Percentiles rank a stretch among this genome's conserved stretches.
Conservation (phyloP, 352 stramenopile genomes). For the Globisporangium mamillatum region DNA sequence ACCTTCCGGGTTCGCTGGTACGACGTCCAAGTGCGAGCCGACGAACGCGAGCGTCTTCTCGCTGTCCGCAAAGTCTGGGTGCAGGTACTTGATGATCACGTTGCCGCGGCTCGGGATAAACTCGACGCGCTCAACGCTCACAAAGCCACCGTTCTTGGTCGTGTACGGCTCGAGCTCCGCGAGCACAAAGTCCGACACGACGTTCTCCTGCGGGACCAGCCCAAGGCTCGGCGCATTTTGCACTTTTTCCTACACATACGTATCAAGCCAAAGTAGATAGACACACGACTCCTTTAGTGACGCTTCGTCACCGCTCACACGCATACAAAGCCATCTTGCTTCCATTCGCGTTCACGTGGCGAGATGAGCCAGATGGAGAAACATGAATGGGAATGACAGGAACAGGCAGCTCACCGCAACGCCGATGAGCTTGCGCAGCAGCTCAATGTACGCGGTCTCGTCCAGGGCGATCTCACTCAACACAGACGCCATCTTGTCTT, state of each 20-base stretch:
- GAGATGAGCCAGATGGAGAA: neutral
- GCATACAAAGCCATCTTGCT: neutral
- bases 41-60: slow-evolving; percentile 87
- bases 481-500: slow-evolving; percentile 23
- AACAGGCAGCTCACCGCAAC: slow-evolving; percentile 48
- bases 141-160: slow-evolving; percentile 59
- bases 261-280: neutral
- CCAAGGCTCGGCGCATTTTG: slow-evolving; percentile 64
- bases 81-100: slow-evolving; percentile 89
- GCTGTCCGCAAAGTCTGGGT: slow-evolving; percentile 31
- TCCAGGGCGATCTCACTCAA: slow-evolving; percentile 54
- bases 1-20: slow-evolving; percentile 89
- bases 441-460: slow-evolving; percentile 72
- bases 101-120: slow-evolving; percentile 87
- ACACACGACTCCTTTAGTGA: neutral
- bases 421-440: slow-evolving; percentile 86
- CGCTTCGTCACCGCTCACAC: neutral
- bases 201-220: slow-evolving; percentile 83
- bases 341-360: neutral
- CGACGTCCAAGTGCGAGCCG: slow-evolving; percentile 90
- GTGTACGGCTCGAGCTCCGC: slow-evolving; percentile 76
- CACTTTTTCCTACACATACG: slow-evolving; percentile 46
- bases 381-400: neutral
- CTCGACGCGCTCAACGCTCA: slow-evolving; percentile 75
- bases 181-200: slow-evolving; percentile 88